Evolutionary conservation across 2,329 filamentous ascomycete species (phyloP).

Genomic region (Colletotrichum godetiae): DNA sequence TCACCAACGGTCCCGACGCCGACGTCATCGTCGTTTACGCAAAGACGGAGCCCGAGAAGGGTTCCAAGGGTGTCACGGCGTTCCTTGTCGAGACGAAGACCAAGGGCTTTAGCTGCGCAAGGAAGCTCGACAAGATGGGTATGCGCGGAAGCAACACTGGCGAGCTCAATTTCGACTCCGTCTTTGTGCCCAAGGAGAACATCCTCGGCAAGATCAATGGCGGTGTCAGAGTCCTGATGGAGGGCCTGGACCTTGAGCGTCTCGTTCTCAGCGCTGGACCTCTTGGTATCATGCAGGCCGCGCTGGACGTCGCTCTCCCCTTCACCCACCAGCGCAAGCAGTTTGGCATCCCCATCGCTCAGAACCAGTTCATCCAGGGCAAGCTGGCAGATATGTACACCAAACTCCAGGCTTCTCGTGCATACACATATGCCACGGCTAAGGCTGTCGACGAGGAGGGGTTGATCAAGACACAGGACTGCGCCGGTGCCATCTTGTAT

Average conservation of each 20-base stretch:
- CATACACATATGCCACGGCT: conserved; percentile 90
- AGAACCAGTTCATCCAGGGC: conserved; percentile 93
- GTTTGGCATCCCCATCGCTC: conserved; percentile 86
- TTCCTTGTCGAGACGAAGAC: conserved; percentile 83
- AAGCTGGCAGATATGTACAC: conserved; percentile 98
- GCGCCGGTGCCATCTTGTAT: conserved; percentile 92
- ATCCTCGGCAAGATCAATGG: conserved; percentile 83
- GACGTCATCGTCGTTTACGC: conserved; percentile 95
- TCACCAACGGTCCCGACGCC: conserved; percentile 97
- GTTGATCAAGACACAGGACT: conserved; percentile 85
- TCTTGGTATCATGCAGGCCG: conserved; percentile 92
- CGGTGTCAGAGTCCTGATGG: conserved; percentile 93
- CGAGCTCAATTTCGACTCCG: conserved; percentile 89
- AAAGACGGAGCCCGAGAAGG: conserved; percentile 85
- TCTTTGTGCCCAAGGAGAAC: conserved; percentile 88
- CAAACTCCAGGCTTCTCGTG: conserved; percentile 83
- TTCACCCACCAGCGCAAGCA: conserved; percentile 92
- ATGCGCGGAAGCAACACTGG: conserved; percentile 98
- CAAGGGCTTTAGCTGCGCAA: conserved; percentile 84
- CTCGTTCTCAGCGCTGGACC: conserved; percentile 92
- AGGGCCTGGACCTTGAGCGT: conserved; percentile 92
- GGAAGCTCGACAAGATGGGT: conserved; percentile 97
- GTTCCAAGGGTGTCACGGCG: conserved; percentile 91
- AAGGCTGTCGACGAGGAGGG: conserved; percentile 81
- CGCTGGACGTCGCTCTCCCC: conserved; percentile 86